Evolutionary conservation across 1,284 basidiomycete species (phyloP), one percentile per base, ranked within the genome.

Genomic region (Cryptococcus sp.): DNA sequence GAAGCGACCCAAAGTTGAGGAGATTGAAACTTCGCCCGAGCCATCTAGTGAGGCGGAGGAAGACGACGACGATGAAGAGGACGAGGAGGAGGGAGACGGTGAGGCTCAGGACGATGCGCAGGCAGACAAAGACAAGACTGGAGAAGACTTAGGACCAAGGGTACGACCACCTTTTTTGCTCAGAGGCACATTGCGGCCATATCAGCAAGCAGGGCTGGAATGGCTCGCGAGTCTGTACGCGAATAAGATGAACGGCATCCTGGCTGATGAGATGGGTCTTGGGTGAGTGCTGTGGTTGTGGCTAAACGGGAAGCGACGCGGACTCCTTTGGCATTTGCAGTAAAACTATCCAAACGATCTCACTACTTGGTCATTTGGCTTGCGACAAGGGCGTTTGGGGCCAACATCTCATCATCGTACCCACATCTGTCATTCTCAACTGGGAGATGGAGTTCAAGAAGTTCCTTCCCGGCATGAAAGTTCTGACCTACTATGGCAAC

Each of bases 371-470:
- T 10, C 92, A 97, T 78, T 84, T 98, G 15, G 93, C 93, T 16
- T 96, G 93, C 73, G 91, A 95, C 75, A 84, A 88, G 52, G 94
- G 94, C 6, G 91, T 95, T 59, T 97, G 94, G 93, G 95, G 95
- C 0, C 94, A 94, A 3, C 94, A 97, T 79, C 84, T 97, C 29
- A 93, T 98, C 72, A 87, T 97, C 67, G 93, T 95, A 13, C 93
- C 94, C 1, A 97, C 94, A 1, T 93, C 90, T 61, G 94, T 97
- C 56, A 84, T 98, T 62, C 83, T 97, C 57, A 97, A 98, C 73
- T 98, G 94, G 94, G 94, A 96, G 76, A 95, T 97, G 89, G 94
- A 97, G 76, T 97, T 97, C 82, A 96, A 97, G 78, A 96, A 96
- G 78, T 97, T 97, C 73, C 81, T 97, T 2, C 94, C 94, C 0